These are phyloP conservation scores for Alternaria sp. DNA, from an alignment of 2,329 filamentous ascomycete species.

Conservation along the genomic window DNA sequence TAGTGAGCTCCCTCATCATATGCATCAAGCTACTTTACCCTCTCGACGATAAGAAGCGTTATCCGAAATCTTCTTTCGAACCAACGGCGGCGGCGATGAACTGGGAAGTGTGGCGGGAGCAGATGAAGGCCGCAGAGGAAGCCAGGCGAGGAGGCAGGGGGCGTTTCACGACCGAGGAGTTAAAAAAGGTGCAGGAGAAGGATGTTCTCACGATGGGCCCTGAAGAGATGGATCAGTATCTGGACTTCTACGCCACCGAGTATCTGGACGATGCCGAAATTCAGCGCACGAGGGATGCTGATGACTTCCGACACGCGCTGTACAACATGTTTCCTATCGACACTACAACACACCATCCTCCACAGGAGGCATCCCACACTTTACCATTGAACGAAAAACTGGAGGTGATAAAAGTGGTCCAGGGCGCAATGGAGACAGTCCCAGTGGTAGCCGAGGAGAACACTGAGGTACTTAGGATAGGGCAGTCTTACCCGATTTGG, in stretches of 20 bases:
- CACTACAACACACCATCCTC: not conserved
- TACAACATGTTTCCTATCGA: constrained; percentile 52
- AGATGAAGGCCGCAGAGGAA: constrained; percentile 12
- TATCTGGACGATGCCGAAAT: constrained; percentile 60
- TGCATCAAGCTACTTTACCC: constrained; percentile 82
- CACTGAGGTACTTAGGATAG: constrained; percentile 48
- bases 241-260: constrained; percentile 76
- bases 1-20: constrained; percentile 74
- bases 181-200: constrained; percentile 63
- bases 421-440: constrained; percentile 49
- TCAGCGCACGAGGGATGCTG: constrained; percentile 41
- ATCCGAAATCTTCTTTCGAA: constrained; percentile 59
- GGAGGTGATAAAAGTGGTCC: constrained; percentile 52
- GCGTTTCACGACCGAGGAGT: constrained; percentile 49
- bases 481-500: constrained; percentile 59
- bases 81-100: constrained; percentile 67
- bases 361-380: constrained; percentile 24
- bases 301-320: constrained; percentile 50
- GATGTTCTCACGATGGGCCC: constrained; percentile 68
- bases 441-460: constrained; percentile 48
- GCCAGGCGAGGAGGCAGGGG: constrained; percentile 6
- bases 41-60: constrained; percentile 65
- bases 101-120: constrained; percentile 71
- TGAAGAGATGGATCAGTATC: constrained; percentile 72
- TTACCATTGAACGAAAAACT: constrained; percentile 36